phyloP scores from a whole-genome alignment of 192 early-diverging fungal genomes.

The Coemansia sp. region DNA sequence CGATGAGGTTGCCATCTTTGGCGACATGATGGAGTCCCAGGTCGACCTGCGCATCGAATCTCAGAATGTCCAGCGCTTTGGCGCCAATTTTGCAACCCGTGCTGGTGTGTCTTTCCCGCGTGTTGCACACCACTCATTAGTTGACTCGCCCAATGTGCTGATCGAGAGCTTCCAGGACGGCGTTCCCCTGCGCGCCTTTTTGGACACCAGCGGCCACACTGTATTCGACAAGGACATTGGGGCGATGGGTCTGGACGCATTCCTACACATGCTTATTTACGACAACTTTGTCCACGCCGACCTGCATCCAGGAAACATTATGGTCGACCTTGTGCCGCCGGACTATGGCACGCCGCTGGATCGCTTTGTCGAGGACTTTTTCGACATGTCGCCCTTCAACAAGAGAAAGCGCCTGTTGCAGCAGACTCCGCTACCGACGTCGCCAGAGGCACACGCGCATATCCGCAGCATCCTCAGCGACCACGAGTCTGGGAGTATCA shows the following conservation, averaged over 20 bases:
- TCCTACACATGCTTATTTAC: slow-evolving; percentile 87
- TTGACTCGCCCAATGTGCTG: slow-evolving; percentile 61
- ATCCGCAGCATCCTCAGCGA: slow-evolving; percentile 20
- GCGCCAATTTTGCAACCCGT: slow-evolving; percentile 55
- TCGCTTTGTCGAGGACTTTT: slow-evolving; percentile 49
- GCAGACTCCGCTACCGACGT: slow-evolving; percentile 10
- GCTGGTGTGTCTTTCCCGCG: slow-evolving; percentile 65
- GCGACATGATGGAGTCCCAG: slow-evolving; percentile 88
- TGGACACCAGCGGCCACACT: slow-evolving; percentile 59
- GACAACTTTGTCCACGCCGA: slow-evolving; percentile 96
- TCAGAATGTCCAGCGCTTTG: slow-evolving; percentile 64
- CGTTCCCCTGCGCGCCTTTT: slow-evolving; percentile 70
- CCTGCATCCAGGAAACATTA: slow-evolving; percentile 92
- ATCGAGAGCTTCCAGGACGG: slow-evolving; percentile 83
- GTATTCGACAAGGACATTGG: slow-evolving; percentile 75
- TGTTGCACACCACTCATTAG: slow-evolving; percentile 6
- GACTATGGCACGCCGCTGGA: slow-evolving; percentile 54
- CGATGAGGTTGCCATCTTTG: slow-evolving; percentile 87
- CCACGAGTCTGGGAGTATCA: slow-evolving; percentile 20
- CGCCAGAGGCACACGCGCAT: slow-evolving; percentile 28
- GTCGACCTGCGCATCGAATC: slow-evolving; percentile 82
- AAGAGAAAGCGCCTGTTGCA: slow-evolving; percentile 5
- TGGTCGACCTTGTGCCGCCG: slow-evolving; percentile 74
- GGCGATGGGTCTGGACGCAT: slow-evolving; percentile 76
- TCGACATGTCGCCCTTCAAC: slow-evolving; percentile 50